Evolutionary conservation across 1,284 basidiomycete genomes (phyloP), one percentile per base, ranked within the genome.

Genomic region (Pseudozyma thailandica): DNA sequence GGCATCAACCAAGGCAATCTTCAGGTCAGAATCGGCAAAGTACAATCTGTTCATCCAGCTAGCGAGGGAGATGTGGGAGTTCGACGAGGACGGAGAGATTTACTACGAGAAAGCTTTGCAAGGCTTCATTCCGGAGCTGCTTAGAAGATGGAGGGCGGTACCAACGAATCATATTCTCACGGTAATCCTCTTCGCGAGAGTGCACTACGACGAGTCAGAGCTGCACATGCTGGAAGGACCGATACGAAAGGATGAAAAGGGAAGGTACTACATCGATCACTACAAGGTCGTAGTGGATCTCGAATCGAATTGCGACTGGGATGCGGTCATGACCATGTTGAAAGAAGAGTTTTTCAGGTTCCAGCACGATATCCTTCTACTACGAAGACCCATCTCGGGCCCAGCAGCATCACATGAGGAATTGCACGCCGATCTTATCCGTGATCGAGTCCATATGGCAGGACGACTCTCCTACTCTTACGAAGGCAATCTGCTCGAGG

Each of bases 21-120:
- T 91, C 78, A 88, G 95, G 33, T 93, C 92, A 16, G 80, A 82
- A 50, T 96, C 93, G 5, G 93, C 95, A 35, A 94, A 92, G 83
- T 89, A 75, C 71, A 74, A 78, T 46, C 58, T 99, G 51, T 96
- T 97, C 83, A 92, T 99, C 51, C 94, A 98, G 86, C 90, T 99
- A 15, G 94, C 93, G 78, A 88, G 90, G 50, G 96, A 99, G 82
- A 89, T 97, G 64, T 98, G 93, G 93, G 92, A 96, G 74, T 99
- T 98, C 82, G 90, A 94, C 54, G 93, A 93, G 50, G 95, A 98
- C 74, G 96, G 96, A 20, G 83, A 83, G 53, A 78, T 83, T 44
- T 96, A 92, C 84, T 93, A 93, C 78, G 95, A 98, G 83, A 98
- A 98, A 85, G 91, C 96, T 27, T 89, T 97, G 1, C 93, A 96